Base-by-base conservation (phyloP, 345 rosid species). In the Linum lewisii region DNA sequence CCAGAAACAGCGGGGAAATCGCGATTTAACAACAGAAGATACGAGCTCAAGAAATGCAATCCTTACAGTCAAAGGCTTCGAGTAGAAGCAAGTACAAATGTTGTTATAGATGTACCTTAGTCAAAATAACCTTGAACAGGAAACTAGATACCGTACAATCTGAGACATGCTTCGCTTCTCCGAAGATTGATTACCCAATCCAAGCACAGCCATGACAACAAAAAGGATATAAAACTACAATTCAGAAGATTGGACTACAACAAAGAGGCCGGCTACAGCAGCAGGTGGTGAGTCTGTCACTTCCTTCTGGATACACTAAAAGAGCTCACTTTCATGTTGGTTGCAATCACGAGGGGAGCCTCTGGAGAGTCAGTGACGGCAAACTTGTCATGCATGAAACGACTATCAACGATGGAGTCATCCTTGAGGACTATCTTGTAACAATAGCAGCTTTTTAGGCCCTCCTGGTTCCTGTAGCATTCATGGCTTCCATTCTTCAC, bases 321-420 rank as follows among this genome's bases (percentile, higher is more conserved):
- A 49, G 97, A 93, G 77, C 99, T 93, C 70, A 93, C 97, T 81
- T 87, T 93, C 80, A 85, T 65, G 37, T 90, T 87, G 18, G 97
- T 93, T 16, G 99, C 99, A 67, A 93, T 87, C 68, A 93, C 99
- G 68, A 90, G 75, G 44, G 99, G 97, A 25, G 99, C 99, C 80
- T 93, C 95, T 7, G 95, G 99, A 60, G 97, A 87, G 62, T 89
- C 97, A 4, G 77, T 79, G 67, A 82, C 85, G 19, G 96, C 95
- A 75, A 78, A 90, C 77, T 90, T 89, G 71, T 93, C 99, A 22
- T 93, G 89, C 99, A 93, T 87, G 87, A 93, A 93, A 55, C 99
- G 84, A 68, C 99, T 89, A 53, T 87, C 99, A 7, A 89, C 92
- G 11, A 89, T 89, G 53, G 99, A 89, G 68, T 87, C 99, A 61